Evolutionary conservation across 1,284 basidiomycete species (phyloP).

Genomic region (Fomes fomentarius): DNA sequence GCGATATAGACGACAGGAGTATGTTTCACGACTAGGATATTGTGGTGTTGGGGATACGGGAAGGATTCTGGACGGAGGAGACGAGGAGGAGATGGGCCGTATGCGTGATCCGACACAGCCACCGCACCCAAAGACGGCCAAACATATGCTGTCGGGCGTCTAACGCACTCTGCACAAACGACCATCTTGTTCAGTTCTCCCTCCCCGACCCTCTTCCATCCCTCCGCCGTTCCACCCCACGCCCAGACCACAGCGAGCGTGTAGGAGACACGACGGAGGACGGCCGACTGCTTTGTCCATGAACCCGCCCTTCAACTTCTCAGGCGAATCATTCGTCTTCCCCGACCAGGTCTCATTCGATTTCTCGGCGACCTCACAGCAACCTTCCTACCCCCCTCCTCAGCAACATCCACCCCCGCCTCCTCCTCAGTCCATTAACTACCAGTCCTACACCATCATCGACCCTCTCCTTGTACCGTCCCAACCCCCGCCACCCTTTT

Average conservation of each 20-base stretch:
- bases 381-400: background rate
- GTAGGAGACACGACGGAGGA: background rate
- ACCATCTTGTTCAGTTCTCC: slow-evolving; percentile 18
- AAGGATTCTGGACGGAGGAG: slow-evolving; percentile 5
- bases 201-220: no score
- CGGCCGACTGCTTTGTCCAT: slow-evolving; percentile 25
- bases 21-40: background rate
- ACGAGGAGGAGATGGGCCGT: background rate
- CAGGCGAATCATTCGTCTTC: slow-evolving; percentile 22
- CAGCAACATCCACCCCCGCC: background rate
- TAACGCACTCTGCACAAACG: slow-evolving; percentile 22
- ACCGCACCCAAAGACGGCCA: slow-evolving; percentile 25
- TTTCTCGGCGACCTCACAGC: slow-evolving; percentile 1
- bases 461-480: slow-evolving; percentile 1
- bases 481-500: slow-evolving; percentile 6
- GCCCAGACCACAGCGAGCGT: no score
- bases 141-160: slow-evolving; percentile 23
- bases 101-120: slow-evolving; percentile 21
- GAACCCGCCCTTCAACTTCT: slow-evolving; percentile 22
- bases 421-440: slow-evolving; percentile 6
- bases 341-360: background rate
- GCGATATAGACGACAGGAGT: background rate
- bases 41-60: background rate
- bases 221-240: no score
- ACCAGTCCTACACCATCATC: background rate